phyloP scores from a whole-genome alignment of 257 asterid genomes.

The Scutellaria minor region DNA sequence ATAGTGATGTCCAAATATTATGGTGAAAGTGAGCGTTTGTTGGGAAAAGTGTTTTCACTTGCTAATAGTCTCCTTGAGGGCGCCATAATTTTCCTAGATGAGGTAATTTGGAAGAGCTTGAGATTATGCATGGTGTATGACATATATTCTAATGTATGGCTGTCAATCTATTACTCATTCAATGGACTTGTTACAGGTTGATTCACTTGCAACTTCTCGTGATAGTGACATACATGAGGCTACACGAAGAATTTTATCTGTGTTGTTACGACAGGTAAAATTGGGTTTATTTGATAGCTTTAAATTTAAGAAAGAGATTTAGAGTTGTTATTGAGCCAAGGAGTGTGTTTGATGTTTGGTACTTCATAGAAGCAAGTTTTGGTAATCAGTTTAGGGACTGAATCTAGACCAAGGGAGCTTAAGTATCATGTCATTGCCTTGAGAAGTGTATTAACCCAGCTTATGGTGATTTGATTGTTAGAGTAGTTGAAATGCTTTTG shows the following conservation, averaged over 20 bases:
- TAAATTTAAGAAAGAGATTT: neutral
- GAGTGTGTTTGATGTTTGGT: conserved; percentile 2
- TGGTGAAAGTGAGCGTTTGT: conserved; percentile 93
- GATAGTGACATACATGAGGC: conserved; percentile 96
- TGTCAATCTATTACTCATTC: conserved; percentile 11
- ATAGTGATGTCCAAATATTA: conserved; percentile 89
- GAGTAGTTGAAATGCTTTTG: conserved; percentile 1
- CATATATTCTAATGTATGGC: conserved; percentile 15
- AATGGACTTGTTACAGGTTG: conserved; percentile 61
- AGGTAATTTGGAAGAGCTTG: conserved; percentile 54
- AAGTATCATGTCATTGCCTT: neutral
- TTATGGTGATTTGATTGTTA: conserved; percentile 10
- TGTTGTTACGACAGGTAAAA: conserved; percentile 85
- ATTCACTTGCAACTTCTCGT: conserved; percentile 92
- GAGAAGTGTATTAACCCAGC: neutral
- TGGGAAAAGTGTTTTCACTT: conserved; percentile 91
- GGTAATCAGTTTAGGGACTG: neutral
- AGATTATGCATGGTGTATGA: conserved; percentile 23
- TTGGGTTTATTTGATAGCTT: conserved; percentile 30
- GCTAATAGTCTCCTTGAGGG: conserved; percentile 87
- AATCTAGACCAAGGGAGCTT: neutral
- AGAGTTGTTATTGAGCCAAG: neutral
- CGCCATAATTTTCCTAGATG: conserved; percentile 88
- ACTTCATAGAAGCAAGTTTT: conserved; percentile 1
- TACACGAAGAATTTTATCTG: conserved; percentile 86